Conservation (phyloP, 805 yeast species). For the Maudiozyma turicensis region DNA sequence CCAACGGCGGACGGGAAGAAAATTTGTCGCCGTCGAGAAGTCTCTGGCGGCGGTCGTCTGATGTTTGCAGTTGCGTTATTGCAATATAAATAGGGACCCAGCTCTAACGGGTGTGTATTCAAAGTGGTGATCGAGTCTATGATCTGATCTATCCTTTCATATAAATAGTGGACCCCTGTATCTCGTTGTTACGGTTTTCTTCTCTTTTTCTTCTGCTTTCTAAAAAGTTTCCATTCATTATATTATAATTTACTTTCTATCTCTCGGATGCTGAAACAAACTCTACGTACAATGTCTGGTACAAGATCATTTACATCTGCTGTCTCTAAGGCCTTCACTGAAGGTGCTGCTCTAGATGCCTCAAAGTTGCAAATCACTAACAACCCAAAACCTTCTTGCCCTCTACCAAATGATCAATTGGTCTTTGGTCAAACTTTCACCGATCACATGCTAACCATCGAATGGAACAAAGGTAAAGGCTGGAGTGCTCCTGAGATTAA, state of each 20-base stretch:
- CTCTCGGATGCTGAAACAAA: not conserved
- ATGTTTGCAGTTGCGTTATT: too few species aligned
- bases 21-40: too few species aligned
- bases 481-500: conserved; percentile 84
- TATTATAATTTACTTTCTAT: not conserved
- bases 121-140: too few species aligned
- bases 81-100: too few species aligned
- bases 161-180: too few species aligned
- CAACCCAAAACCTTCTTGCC: conserved; percentile 40
- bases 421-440: conserved; percentile 71
- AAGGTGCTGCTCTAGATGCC: conserved; percentile 40
- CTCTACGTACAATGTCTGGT: not conserved
- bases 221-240: not conserved
- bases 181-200: too few species aligned
- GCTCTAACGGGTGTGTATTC: too few species aligned
- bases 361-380: conserved; percentile 40
- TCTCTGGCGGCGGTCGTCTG: too few species aligned
- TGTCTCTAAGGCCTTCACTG: not conserved
- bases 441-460: conserved; percentile 76
- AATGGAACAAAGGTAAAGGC: conserved; percentile 68
- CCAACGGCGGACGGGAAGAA: too few species aligned
- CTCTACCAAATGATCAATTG: conserved; percentile 49
- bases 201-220: too few species aligned
- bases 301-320: not conserved
- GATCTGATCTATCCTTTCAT: too few species aligned